Evolutionary conservation across 2,329 filamentous ascomycete genomes (phyloP).

Genomic region (Fusarium caatingaense): DNA sequence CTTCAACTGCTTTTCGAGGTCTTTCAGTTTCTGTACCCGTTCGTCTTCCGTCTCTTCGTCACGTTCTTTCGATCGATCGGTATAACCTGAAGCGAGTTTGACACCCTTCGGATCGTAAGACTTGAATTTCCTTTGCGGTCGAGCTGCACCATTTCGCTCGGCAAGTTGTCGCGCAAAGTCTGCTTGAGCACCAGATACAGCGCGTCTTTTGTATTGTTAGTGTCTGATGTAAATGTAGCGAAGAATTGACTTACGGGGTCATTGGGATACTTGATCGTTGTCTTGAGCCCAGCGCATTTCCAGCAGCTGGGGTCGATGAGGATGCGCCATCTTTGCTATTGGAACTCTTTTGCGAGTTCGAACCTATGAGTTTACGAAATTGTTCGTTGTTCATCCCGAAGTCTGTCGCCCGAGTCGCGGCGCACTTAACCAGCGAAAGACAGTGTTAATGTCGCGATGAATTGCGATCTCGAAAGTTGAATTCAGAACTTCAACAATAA

Average conservation of each 20-base stretch:
- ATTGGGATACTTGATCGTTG: constrained; percentile 87
- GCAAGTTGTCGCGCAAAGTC: constrained; percentile 89
- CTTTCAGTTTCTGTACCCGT: constrained; percentile 74
- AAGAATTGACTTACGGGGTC: constrained; percentile 78
- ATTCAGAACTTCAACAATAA: constrained; percentile 3
- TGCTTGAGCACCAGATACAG: constrained; percentile 64
- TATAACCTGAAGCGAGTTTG: constrained; percentile 82
- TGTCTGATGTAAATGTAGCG: neutral
- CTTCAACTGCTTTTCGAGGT: constrained; percentile 84
- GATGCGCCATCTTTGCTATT: constrained; percentile 61
- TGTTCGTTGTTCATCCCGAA: constrained; percentile 90
- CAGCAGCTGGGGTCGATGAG: constrained; percentile 45
- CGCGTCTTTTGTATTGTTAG: constrained; percentile 64
- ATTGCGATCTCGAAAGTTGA: constrained; percentile 4
- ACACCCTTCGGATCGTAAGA: constrained; percentile 85
- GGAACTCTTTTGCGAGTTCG: constrained; percentile 55
- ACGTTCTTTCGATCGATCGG: constrained; percentile 79
- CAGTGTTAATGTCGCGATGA: constrained; percentile 5
- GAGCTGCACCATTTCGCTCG: constrained; percentile 70
- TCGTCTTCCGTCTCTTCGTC: constrained; percentile 65
- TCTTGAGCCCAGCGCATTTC: constrained; percentile 76
- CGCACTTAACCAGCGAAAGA: neutral
- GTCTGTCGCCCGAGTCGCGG: neutral
- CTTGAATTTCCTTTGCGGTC: constrained; percentile 78
- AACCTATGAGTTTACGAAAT: constrained; percentile 82